Evolutionary conservation across 2,329 filamentous ascomycete species (phyloP), one percentile per base, ranked within the genome.

Genomic region (Alternaria triticina): DNA sequence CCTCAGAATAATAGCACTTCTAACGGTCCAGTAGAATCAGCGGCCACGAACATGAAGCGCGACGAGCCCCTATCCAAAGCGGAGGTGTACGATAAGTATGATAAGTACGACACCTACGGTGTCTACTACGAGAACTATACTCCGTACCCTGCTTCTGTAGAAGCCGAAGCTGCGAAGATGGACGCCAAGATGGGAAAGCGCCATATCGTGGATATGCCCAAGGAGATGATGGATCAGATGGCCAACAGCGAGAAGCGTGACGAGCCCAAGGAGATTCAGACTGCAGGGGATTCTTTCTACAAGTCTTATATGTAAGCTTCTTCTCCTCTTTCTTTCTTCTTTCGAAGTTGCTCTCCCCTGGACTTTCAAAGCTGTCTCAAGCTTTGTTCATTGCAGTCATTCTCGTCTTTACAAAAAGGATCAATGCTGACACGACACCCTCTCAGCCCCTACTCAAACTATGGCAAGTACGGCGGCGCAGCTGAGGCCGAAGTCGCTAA

Each of bases 91-190:
- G 33, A 30, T 0, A 20, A 13, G 15, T 61, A 57, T 12, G 52
- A 54, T 3, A 11, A 17, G 25, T 61, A 61, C 44, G 17, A 20
- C 9, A 10, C 15, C 11, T 59, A 59, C 15, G 57, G 49, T 25
- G 17, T 36, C 2, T 28, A 25, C 3, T 49, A 49, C 57, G 47
- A 43, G 23, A 36, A 27, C 5, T 54, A 54, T 22, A 45, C 50
- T 25, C 49, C 49, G 15, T 59, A 59, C 20, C 27, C 49, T n/a
- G 27, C 57, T 27, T 50, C 50, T 4, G 57, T 43, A 23, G 57
- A 55, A 30, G 43, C 57, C 15, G 54, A 57, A 33, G 59, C 52
- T 15, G 15, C 12, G 12, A 54, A 54, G 20, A 44, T 54, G 36
- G 15, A 51, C 25, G 46, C n/a, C 9, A 17, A 36, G 5, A 57